These are phyloP conservation scores for Xylogone sp. DNA, from an alignment of 2,329 filamentous ascomycete genomes.

Conservation along the genomic window DNA sequence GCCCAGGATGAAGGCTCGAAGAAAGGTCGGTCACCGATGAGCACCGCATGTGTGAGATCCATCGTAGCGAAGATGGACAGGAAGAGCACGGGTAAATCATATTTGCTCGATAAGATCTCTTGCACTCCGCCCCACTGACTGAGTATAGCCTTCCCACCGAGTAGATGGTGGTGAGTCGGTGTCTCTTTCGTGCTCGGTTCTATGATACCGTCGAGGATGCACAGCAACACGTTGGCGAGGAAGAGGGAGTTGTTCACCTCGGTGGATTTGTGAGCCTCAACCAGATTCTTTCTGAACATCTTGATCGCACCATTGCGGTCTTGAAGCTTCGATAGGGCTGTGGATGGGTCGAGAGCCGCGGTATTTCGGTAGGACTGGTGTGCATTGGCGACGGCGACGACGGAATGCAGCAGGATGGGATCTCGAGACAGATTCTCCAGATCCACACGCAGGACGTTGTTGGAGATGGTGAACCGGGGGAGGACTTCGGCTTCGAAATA, in stretches of 20 bases:
- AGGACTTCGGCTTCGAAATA: slow-evolving; percentile 25
- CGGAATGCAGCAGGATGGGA: slow-evolving; percentile 20
- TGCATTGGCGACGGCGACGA: slow-evolving; percentile 21
- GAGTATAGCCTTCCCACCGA: slow-evolving; percentile 23
- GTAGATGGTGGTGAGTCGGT: slow-evolving; percentile 21
- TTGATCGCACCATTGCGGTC: slow-evolving; percentile 23
- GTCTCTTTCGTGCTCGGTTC: slow-evolving; percentile 20
- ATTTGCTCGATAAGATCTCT: slow-evolving; percentile 16
- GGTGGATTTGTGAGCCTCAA: slow-evolving; percentile 27
- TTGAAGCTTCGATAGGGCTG: slow-evolving; percentile 20
- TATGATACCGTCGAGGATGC: slow-evolving; percentile 31
- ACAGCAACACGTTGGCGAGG: slow-evolving; percentile 39
- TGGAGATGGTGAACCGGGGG: slow-evolving; percentile 24
- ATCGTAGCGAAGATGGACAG: slow-evolving; percentile 40
- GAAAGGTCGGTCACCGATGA: slow-evolving; percentile 34
- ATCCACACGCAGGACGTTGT: slow-evolving; percentile 19
- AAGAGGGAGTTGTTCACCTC: slow-evolving; percentile 31
- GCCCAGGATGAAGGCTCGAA: slow-evolving; percentile 35
- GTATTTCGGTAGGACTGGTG: slow-evolving; percentile 19
- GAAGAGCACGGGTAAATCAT: slow-evolving; percentile 31
- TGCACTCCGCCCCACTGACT: slow-evolving; percentile 22
- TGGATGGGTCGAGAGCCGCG: slow-evolving; percentile 12
- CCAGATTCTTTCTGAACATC: slow-evolving; percentile 31
- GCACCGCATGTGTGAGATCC: slow-evolving; percentile 37
- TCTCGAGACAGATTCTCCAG: slow-evolving; percentile 19